Percentiles rank a stretch among this genome's conserved stretches.
phyloP scores from a whole-genome alignment of 805 yeast genomes.

The Metschnikowia proteae region DNA sequence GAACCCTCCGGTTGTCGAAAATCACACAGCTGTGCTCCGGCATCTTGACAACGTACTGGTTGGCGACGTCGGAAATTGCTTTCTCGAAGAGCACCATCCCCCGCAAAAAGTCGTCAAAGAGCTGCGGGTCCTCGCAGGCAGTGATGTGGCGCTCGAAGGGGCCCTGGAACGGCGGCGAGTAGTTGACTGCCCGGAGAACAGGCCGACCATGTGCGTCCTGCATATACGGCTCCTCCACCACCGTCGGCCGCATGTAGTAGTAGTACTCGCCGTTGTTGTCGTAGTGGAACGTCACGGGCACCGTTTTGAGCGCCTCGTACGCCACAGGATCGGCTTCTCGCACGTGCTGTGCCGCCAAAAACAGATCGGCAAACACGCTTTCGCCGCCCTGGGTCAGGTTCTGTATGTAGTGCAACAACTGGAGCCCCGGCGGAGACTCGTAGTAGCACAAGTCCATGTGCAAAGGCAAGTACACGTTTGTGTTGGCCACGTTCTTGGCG shows the following conservation, averaged over 20 bases:
- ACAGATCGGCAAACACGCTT: constrained; percentile 66
- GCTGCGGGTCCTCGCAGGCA: constrained; percentile 24
- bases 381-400: constrained; percentile 63
- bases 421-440: constrained; percentile 80
- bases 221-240: constrained; percentile 43
- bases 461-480: constrained; percentile 59
- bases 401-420: constrained; percentile 57
- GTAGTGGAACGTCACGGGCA: constrained; percentile 70
- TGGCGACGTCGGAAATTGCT: constrained; percentile 46
- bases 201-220: constrained; percentile 29
- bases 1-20: constrained; percentile 65
- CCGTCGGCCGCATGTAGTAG: constrained; percentile 56
- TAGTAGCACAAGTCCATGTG: constrained; percentile 77
- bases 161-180: constrained; percentile 82
- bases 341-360: constrained; percentile 58
- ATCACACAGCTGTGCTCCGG: constrained; percentile 60
- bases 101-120: constrained; percentile 52
- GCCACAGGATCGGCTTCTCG: constrained; percentile 56
- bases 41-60: constrained; percentile 53
- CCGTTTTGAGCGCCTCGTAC: constrained; percentile 53
- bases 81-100: constrained; percentile 62
- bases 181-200: constrained; percentile 55
- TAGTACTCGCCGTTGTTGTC: constrained; percentile 59
- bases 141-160: constrained; percentile 63
- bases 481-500: constrained; percentile 61